These are phyloP conservation scores for Plasmodium reichenowi DNA, from an alignment of 169 alveolate genomes.

Conservation along the genomic window DNA sequence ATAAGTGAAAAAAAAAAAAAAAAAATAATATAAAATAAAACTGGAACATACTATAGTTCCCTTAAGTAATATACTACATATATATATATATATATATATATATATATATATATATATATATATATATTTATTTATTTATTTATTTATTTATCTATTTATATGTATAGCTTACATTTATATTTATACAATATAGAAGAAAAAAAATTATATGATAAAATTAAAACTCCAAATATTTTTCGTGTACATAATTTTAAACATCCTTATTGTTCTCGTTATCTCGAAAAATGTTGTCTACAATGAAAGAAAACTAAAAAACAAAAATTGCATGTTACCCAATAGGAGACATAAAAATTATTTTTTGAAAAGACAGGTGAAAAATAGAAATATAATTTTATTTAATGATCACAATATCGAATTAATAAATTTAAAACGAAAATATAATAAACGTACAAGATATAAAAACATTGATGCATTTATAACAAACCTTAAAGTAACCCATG, in stretches of 20 bases:
- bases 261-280: not conserved
- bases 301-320: not conserved
- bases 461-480: not conserved
- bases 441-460: too few species aligned
- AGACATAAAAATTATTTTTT: not conserved
- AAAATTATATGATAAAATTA: slow-evolving; percentile 6
- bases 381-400: not conserved
- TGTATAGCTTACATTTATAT: not conserved
- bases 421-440: too few species aligned
- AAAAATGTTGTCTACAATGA: not conserved
- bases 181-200: not conserved
- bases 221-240: not conserved
- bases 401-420: too few species aligned
- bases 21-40: too few species aligned
- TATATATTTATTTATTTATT: not conserved
- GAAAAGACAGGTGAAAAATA: not conserved
- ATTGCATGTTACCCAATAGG: not conserved
- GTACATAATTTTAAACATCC: not conserved
- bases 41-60: too few species aligned
- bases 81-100: slow-evolving; percentile 5
- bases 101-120: not conserved
- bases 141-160: not conserved
- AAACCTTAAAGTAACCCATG: not conserved
- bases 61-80: too few species aligned
- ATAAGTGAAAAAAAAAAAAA: too few species aligned